phyloP scores from a whole-genome alignment of 2,329 filamentous ascomycete genomes.

The Fusarium solani-melongenae region DNA sequence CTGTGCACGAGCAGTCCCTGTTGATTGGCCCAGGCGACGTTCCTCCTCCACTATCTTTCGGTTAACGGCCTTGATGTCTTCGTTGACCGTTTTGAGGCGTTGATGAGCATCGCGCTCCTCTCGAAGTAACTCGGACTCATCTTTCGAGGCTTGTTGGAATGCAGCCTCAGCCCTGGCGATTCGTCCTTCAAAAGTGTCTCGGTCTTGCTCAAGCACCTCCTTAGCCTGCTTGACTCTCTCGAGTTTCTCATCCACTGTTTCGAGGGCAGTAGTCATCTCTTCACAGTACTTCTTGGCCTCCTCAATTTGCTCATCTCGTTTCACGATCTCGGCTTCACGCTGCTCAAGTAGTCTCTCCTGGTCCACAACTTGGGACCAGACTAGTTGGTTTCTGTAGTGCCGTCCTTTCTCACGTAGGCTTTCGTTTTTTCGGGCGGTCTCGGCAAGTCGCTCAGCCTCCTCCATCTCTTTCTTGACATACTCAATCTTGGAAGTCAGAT shows the following conservation, averaged over 20 bases:
- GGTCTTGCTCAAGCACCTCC: constrained; percentile 58
- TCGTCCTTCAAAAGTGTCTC: constrained; percentile 57
- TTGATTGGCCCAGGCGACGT: constrained; percentile 71
- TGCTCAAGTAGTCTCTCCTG: constrained; percentile 69
- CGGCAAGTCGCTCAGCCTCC: constrained; percentile 72
- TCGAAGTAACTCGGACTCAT: constrained; percentile 64
- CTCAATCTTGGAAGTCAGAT: constrained; percentile 49
- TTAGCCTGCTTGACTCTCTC: constrained; percentile 52
- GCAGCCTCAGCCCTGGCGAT: constrained; percentile 59
- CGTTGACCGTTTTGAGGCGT: constrained; percentile 65
- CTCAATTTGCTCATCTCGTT: constrained; percentile 40
- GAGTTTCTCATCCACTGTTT: constrained; percentile 59
- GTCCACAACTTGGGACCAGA: constrained; percentile 89
- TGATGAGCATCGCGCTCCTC: constrained; percentile 74
- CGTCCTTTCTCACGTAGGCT: constrained; percentile 70
- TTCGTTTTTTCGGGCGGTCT: constrained; percentile 73
- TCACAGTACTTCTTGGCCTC: constrained; percentile 45
- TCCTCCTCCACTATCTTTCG: constrained; percentile 66
- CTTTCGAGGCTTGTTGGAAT: constrained; percentile 63
- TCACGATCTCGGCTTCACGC: constrained; percentile 44
- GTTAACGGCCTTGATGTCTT: constrained; percentile 58
- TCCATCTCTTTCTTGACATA: constrained; percentile 58
- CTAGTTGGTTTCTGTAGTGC: constrained; percentile 72
- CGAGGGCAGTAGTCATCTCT: constrained; percentile 62
- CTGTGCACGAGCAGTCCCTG: constrained; percentile 74